These are phyloP conservation scores for Pseudonitzschia multistriata DNA, from an alignment of 108 stramenopile genomes.

Conservation along the genomic window DNA sequence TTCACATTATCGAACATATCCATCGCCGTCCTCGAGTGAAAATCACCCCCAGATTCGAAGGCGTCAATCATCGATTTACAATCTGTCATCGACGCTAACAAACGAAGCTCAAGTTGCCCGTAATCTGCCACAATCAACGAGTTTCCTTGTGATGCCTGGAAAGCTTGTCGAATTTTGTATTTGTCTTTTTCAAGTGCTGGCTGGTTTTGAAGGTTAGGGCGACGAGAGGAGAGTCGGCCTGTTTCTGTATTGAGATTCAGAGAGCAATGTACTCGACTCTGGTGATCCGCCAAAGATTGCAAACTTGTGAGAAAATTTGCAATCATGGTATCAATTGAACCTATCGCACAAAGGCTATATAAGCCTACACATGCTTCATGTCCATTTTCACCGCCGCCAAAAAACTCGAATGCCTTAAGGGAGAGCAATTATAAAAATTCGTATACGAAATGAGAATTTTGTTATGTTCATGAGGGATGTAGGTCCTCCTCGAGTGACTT, in stretches of 20 bases:
- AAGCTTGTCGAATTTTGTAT: slow-evolving; percentile 92
- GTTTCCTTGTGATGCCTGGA: slow-evolving; percentile 89
- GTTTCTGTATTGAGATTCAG: slow-evolving; percentile 99
- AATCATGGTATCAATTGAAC: slow-evolving; percentile 97
- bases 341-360: slow-evolving; percentile 82
- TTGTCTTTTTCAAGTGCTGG: slow-evolving; percentile 98
- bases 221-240: slow-evolving; percentile 91
- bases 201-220: slow-evolving; percentile 99
- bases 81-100: slow-evolving; percentile 94
- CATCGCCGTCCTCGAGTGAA: slow-evolving; percentile 96
- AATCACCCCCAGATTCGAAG: slow-evolving; percentile 95
- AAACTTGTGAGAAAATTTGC: slow-evolving; percentile 85
- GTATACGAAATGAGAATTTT: background rate
- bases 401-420: slow-evolving; percentile 71
- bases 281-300: slow-evolving; percentile 84
- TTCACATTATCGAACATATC: slow-evolving; percentile 98
- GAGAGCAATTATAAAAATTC: background rate
- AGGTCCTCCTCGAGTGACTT: background rate
- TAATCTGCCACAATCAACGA: slow-evolving; percentile 98
- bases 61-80: slow-evolving; percentile 98
- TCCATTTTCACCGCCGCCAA: slow-evolving; percentile 78
- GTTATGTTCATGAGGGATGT: background rate
- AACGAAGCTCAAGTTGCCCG: slow-evolving; percentile 96
- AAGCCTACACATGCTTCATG: slow-evolving; percentile 93
- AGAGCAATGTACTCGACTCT: slow-evolving; percentile 94